Evolutionary conservation across 164 flowering plant genomes (phyloP), one percentile per base, ranked within the genome.

Genomic region (Echeveria elegans): DNA sequence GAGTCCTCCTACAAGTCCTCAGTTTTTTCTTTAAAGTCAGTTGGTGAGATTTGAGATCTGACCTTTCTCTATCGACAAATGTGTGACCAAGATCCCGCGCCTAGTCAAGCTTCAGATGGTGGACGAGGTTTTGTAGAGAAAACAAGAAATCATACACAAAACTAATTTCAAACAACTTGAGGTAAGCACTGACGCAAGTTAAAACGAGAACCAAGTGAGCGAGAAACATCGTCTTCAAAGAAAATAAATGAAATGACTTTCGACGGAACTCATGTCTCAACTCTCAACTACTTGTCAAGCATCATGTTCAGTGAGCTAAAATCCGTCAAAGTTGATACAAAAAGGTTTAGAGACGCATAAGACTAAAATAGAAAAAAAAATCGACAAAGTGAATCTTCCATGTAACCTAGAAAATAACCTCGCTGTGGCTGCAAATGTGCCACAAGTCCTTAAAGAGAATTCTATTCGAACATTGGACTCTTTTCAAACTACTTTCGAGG

Each of bases 111-210:
- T 26, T 53, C 60, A 53, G 23, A 48, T n/a, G 1, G 21, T 18
- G 10, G 23, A 2, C 52, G 8, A 21, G 24, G 0, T n/a, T 2
- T 24, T 1, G 56, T 24, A 48, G 24, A n/a, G n/a, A n/a, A n/a
- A n/a, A n/a, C n/a, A n/a, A n/a, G n/a, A 19, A 4, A 5, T 48
- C 24, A 48, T n/a, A 48, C 24, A 48, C 24, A n/a, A 48, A 21
- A 48, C 56, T 21, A 19, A 48, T 48, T 48, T 48, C 24, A 48
- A 48, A 48, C 56, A 52, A 23, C 28, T 3, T 52, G 26, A 52
- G 58, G 58, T 52, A 52, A 52, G 58, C 58, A 52, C 21, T 52
- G 58, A 52, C 58, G 28, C 58, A 52, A 52, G 29, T 0, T n/a
- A 15, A 45, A n/a, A 19, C 29, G 26, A 52, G 14, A 23, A 23